Percentiles rank a stretch among this genome's conserved stretches.
Conservation (phyloP, 306 rosid species). For the Prunus davidiana region DNA sequence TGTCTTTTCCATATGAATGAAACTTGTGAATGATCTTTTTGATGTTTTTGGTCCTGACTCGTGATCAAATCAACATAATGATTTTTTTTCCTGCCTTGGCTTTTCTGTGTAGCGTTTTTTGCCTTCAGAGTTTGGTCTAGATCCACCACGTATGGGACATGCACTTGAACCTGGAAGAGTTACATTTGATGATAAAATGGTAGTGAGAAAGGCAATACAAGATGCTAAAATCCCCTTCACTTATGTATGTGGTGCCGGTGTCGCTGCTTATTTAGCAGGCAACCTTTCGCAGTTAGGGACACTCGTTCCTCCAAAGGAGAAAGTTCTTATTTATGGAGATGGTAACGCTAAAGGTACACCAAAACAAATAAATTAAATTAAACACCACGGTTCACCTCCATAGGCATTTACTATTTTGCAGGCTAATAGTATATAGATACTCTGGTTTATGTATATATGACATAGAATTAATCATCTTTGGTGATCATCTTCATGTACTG, state of each 20-base stretch:
- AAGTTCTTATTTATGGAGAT: constrained; percentile 59
- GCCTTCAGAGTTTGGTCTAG: constrained; percentile 76
- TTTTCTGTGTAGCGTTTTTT: constrained; percentile 50
- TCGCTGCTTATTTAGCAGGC: constrained; percentile 76
- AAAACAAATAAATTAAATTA: too few species aligned
- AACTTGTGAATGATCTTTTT: too few species aligned
- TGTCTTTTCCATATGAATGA: too few species aligned
- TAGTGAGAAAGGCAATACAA: constrained; percentile 64
- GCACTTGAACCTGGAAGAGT: constrained; percentile 76
- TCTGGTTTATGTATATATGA: not conserved
- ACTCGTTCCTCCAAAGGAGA: constrained; percentile 47
- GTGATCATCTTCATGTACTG: not conserved
- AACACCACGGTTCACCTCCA: too few species aligned
- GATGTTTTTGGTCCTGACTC: too few species aligned
- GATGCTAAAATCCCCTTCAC: constrained; percentile 70
- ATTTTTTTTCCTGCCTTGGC: not conserved
- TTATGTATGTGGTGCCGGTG: constrained; percentile 60
- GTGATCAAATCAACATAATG: too few species aligned
- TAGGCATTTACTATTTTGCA: too few species aligned
- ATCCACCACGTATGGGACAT: constrained; percentile 61
- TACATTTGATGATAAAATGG: constrained; percentile 77
- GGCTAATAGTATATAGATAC: too few species aligned
- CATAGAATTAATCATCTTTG: not conserved
- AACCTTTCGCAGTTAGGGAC: constrained; percentile 60
- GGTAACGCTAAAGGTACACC: constrained; percentile 60